Base-by-base conservation (phyloP, 2,329 filamentous ascomycete species). In the Pyricularia grisea region DNA sequence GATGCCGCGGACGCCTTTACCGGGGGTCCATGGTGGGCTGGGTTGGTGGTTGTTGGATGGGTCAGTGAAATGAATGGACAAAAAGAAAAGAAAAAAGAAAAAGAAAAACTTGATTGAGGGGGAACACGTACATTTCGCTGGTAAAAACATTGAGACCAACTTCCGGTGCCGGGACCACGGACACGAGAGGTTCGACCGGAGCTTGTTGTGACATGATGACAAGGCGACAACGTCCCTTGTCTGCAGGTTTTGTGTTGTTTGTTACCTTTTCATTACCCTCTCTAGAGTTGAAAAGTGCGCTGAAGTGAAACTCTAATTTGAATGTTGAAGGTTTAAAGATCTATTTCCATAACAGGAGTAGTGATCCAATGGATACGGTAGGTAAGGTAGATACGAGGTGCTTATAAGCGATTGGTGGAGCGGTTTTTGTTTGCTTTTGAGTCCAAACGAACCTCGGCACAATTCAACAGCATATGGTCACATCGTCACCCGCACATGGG, bases 21-120 rank as follows among this genome's bases (percentile, higher is more conserved):
- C 23, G 12, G 67, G 67, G n/a, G 55, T 65, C 67, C 67, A 68
- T 60, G 67, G 67, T 12, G 17, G 31, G 60, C 67, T 68, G 28
- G 42, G 25, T n/a, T 28, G 27, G 7, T 7, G 20, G 28, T 17
- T 25, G 17, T 20, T 20, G 28, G 11, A 28, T 30, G 31, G 7
- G 36, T 67, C 25, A 28, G 14, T 60, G 1, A 28, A 31, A n/a
- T 6, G 17, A n/a, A 31, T 30, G 3, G 61, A 3, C 20, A 23
- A 23, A 65, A 30, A 14, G 11, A n/a, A 23, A 65, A 12, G 7
- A 28, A 28, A 27, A 27, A 30, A 65, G 12, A 20, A 3, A 42
- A 2, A 66, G 20, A 55, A 14, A 14, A 27, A 7, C n/a, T 55
- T 33, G 31, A 33, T 33, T 33, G 31, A 33, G 31, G 31, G 31